A percentile compares a stretch with the other conserved stretches of the same genome.
Evolutionary conservation across 192 early-diverging fungal genomes (phyloP).

Genomic region (Coemansia sp.): DNA sequence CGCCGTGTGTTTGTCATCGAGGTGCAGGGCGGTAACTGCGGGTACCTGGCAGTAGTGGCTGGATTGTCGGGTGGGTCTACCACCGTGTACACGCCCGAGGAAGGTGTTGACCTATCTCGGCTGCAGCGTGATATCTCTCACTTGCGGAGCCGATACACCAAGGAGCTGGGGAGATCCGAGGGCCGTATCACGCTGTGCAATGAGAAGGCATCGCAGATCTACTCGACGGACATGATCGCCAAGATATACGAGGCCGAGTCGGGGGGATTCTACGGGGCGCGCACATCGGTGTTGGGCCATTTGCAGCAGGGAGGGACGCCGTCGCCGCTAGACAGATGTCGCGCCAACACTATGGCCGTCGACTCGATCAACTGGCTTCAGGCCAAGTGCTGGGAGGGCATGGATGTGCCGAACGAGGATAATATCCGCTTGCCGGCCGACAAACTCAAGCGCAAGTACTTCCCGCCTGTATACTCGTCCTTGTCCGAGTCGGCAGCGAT

Average conservation of each 20-base stretch:
- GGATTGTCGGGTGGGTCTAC: conserved; percentile 88
- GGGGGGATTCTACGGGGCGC: conserved; percentile 85
- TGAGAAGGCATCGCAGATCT: conserved; percentile 76
- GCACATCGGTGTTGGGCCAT: conserved; percentile 91
- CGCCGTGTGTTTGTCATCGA: conserved; percentile 96
- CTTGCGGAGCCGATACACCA: conserved; percentile 73
- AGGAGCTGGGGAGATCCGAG: conserved; percentile 77
- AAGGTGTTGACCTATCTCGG: conserved; percentile 75
- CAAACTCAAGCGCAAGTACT: conserved; percentile 54
- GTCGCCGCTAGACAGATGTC: conserved; percentile 92
- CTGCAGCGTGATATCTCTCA: conserved; percentile 89
- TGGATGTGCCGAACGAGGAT: conserved; percentile 49
- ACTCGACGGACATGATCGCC: conserved; percentile 88
- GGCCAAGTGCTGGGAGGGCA: conserved; percentile 60
- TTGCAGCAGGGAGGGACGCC: conserved; percentile 95
- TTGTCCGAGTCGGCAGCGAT: conserved; percentile 68
- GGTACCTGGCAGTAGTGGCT: conserved; percentile 87
- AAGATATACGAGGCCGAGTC: conserved; percentile 88
- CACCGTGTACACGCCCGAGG: conserved; percentile 93
- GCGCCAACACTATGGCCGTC: conserved; percentile 87
- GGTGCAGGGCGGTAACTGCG: conserved; percentile 95
- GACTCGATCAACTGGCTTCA: conserved; percentile 86
- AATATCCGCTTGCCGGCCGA: conserved; percentile 35
- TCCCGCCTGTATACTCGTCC: conserved; percentile 66
- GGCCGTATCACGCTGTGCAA: conserved; percentile 88